Base-by-base conservation (phyloP, 345 rosid species). In the Pistacia vera region DNA sequence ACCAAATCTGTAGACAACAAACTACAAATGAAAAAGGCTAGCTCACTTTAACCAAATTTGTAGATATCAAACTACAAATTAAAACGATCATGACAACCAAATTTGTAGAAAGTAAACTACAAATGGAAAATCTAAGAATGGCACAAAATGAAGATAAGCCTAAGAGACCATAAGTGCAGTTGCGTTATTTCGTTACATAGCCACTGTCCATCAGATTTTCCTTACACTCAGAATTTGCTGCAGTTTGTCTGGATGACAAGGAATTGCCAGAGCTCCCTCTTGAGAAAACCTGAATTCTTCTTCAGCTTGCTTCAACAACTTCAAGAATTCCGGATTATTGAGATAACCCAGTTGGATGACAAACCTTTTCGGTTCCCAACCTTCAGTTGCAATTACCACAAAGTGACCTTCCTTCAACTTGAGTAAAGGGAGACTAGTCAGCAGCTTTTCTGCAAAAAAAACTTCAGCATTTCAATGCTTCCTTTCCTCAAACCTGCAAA, bases 361-460 rank as follows among this genome's bases (percentile, higher is more conserved):
- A 13, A 85, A 78, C 81, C 85, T 85, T 76, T 74, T 63, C 4
- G 79, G 75, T 49, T 74, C 67, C 80, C 83, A 71, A 16, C 81
- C 78, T 33, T 71, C 59, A 0, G 69, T 74, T 8, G 90, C 93
- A 66, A 86, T 71, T 54, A 89, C 88, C 28, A 84, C 85, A 33
- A 89, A 82, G 75, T 81, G 83, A 38, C 88, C 88, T 72, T 82
- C 86, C 78, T 77, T 82, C 66, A 76, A 77, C 22, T 77, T 83
- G 16, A 83, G 75, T 18, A 72, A 22, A 30, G 65, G 75, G 55
- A 73, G 79, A 60, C 74, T 75, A 17, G 41, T 54, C 25, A 74
- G 79, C 63, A 81, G 67, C 68, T 84, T 81, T 60, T 77, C 84
- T 11, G 58, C 20, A 16, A 72, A 56, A 57, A 22, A 22, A 66